These are phyloP conservation scores for Cajanus cajan DNA, from an alignment of 306 rosid species.

Conservation along the genomic window DNA sequence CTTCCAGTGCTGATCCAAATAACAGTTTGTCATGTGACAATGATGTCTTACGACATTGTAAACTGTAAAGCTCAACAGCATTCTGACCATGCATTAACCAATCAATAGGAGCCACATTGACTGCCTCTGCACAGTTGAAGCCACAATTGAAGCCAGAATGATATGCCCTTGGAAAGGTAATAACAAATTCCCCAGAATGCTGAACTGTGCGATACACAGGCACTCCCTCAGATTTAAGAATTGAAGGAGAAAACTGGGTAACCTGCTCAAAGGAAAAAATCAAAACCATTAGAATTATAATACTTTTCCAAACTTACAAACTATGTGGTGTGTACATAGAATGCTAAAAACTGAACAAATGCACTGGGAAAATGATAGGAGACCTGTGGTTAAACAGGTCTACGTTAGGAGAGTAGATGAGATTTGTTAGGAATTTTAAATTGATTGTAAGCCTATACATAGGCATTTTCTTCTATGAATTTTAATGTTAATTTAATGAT, in stretches of 20 bases:
- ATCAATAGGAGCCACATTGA: constrained; percentile 96
- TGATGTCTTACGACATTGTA: constrained; percentile 84
- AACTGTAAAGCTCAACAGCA: constrained; percentile 87
- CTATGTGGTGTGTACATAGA: constrained; percentile 1
- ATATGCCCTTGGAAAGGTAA: constrained; percentile 96
- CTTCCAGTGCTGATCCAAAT: constrained; percentile 74
- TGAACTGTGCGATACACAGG: constrained; percentile 80
- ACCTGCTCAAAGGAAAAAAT: constrained; percentile 58
- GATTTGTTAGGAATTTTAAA: too few species aligned
- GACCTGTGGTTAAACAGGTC: too few species aligned
- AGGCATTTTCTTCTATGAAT: too few species aligned
- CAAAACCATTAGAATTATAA: constrained; percentile 6
- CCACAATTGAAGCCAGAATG: constrained; percentile 97
- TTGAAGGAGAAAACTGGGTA: constrained; percentile 93
- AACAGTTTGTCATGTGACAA: constrained; percentile 91
- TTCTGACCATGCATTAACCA: constrained; percentile 95
- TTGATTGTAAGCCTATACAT: too few species aligned
- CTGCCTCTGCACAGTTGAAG: constrained; percentile 99
- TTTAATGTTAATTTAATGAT: too few species aligned
- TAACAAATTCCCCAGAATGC: constrained; percentile 85
- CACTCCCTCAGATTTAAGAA: constrained; percentile 86
- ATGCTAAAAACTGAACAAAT: background rate
- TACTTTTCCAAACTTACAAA: background rate
- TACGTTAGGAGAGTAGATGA: too few species aligned
- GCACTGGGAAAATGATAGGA: background rate